Base-by-base conservation (phyloP, 176 grass and related monocot genomes). In the Rhipidocladum racemiflorum region DNA sequence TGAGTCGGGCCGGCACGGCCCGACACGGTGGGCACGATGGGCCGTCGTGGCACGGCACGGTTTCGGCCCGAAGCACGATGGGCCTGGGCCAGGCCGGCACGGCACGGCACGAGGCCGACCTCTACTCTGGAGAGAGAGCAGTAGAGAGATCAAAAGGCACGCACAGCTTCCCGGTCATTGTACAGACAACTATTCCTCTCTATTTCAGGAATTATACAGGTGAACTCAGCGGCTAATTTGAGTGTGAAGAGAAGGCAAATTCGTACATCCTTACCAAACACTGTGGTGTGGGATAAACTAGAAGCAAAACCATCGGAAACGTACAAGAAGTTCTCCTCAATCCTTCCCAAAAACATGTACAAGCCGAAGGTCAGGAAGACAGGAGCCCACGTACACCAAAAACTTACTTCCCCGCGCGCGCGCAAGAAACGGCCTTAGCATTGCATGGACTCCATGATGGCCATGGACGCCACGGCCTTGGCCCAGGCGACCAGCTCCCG, bases 401-500 rank as follows among this genome's bases (percentile, higher is more conserved):
- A 40, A 40, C 38, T 9, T 40, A 39, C 38, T 39, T 39, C n/a
- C n/a, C n/a, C n/a, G 38, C 38, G 38, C 38, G 38, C 32, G 16
- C 50, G 43, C 14, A 34, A 5, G 28, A 35, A 73, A 20, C 7
- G 9, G 6, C 18, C 36, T 74, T 49, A 79, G 49, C 69, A 60
- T 14, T 67, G 76, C 76, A 75, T 68, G 2, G 76, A 90, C n/a
- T 81, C 86, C 64, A 65, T 84, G 68, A 87, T n/a, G 59, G 82
- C 93, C 79, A 92, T 88, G 88, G 83, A 87, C 6, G 88, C 93
- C 29, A 92, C 93, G 24, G 90, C 90, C 76, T 92, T 95, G 25
- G 93, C 93, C 90, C 93, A 95, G 13, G 85, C 85, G 9, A 90
- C 75, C 35, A 95, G 62, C 75, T 92, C 83, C 65, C 63, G 74